These are phyloP conservation scores for Rhizopogon vulgaris DNA, from an alignment of 768 basidiomycete genomes.

Conservation along the genomic window DNA sequence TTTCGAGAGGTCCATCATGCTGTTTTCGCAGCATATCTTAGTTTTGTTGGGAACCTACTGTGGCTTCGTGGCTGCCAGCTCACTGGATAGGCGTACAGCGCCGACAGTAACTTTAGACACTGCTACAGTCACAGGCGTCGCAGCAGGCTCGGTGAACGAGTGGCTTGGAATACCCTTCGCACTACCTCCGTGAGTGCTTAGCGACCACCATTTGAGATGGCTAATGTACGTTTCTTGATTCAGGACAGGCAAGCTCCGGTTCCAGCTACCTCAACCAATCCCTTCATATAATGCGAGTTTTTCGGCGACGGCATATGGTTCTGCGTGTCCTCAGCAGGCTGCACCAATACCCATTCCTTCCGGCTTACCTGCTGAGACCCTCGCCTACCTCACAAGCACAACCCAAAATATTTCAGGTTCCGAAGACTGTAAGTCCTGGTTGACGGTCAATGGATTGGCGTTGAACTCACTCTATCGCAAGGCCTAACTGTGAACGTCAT, in stretches of 20 bases:
- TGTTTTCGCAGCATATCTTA: too few relatives aligned
- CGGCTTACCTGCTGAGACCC: constrained; percentile 12
- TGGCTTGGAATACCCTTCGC: constrained; percentile 55
- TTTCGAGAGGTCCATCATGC: too few relatives aligned
- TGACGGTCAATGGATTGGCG: not conserved
- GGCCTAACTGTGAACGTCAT: constrained; percentile 51
- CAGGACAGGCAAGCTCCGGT: too few relatives aligned
- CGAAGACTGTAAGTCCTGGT: constrained; percentile 42
- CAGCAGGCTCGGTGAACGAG: constrained; percentile 25
- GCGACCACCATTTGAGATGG: too few relatives aligned
- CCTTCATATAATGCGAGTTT: too few relatives aligned
- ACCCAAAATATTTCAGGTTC: constrained; percentile 22
- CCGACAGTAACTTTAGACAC: too few relatives aligned
- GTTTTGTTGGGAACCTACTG: too few relatives aligned
- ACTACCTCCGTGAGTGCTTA: constrained; percentile 39
- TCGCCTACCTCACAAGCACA: constrained; percentile 18
- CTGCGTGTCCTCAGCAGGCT: constrained; percentile 33
- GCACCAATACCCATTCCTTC: constrained; percentile 6
- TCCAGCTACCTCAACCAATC: too few relatives aligned
- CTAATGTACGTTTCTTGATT: too few relatives aligned
- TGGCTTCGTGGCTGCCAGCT: too few relatives aligned
- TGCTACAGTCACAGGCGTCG: constrained; percentile 39
- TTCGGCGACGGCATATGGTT: constrained; percentile 6
- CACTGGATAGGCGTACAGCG: too few relatives aligned
- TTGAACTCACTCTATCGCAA: constrained; percentile 8